Evolutionary conservation across 1,284 basidiomycete genomes (phyloP), one percentile per base, ranked within the genome.

Genomic region (Tausonia pullulans): DNA sequence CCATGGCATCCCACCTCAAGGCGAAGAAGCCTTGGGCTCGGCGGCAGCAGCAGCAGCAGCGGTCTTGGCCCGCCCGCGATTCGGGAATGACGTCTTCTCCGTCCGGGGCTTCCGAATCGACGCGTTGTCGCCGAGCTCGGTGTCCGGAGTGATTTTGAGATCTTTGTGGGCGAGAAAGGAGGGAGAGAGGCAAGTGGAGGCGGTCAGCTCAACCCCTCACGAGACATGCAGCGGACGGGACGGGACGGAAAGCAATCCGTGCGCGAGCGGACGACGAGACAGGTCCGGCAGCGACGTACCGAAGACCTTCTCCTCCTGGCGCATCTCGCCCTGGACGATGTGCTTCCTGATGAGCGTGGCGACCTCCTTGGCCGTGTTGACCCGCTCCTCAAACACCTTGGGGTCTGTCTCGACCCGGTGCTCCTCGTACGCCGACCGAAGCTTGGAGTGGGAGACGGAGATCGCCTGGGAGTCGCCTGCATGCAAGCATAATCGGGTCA

Each of bases 51-150:
- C 49, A 14, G 49, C 39, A 27, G 49, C 58, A 27, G 27, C 27
- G 27, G 27, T 27, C 27, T 27, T 27, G 27, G 27, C 27, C 27
- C 27, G 27, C 27, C 27, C 27, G 27, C 64, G 64, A 53, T 65
- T 65, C 13, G 64, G 64, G 64, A 65, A 65, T 27, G 64, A 40
- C 10, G 13, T 50, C 53, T 57, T 57, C 41, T 40, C 44, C 46
- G 44, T 54, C 41, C 56, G 16, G 9, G 59, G 45, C 58, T 65
- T 65, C 58, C 54, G 52, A 48, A 65, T 65, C 39, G 54, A 57
- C 39, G 56, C 60, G 56, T 65, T 65, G 59, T 54, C 52, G 10
- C 59, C 64, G 27, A 60, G 43, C 55, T 65, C 56, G 40, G 54
- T 65, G 39, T 53, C 61, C 5, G 56, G 59, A 8, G 50, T 41